Conservation (phyloP, 208 protist species). For the Vickermania ingenoplastis region DNA sequence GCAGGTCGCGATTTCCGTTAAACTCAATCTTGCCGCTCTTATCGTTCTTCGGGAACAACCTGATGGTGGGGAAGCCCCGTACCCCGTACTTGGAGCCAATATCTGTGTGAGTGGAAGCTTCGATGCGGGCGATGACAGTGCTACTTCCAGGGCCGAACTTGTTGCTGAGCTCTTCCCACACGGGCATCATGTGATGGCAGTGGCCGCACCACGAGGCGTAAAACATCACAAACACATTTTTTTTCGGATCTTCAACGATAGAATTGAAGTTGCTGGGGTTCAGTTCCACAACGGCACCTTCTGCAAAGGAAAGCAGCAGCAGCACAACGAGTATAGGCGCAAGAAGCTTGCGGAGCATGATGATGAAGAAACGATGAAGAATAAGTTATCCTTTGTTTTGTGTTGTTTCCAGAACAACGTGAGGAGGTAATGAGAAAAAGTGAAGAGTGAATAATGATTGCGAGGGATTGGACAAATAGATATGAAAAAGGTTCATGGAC, state of each 20-base stretch:
- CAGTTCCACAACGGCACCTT: constrained; percentile 45
- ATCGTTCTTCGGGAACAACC: constrained; percentile 74
- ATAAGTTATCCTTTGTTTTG: background rate
- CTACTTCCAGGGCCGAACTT: constrained; percentile 26
- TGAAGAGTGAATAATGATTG: no score
- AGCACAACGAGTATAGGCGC: constrained; percentile 9
- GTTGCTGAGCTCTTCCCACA: constrained; percentile 60
- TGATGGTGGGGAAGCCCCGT: constrained; percentile 82
- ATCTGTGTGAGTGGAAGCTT: constrained; percentile 35
- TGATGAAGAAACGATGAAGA: constrained; percentile 2
- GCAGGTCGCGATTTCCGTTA: constrained; percentile 38
- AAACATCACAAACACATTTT: constrained; percentile 94
- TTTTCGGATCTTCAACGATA: constrained; percentile 69
- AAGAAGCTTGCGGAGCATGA: constrained; percentile 15
- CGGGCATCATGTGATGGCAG: constrained; percentile 90
- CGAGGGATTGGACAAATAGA: no score
- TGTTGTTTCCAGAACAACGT: background rate
- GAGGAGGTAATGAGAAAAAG: no score
- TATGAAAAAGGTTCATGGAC: no score
- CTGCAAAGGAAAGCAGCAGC: constrained; percentile 14
- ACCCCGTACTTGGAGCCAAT: constrained; percentile 46
- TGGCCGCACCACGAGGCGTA: constrained; percentile 96
- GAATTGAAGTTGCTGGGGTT: constrained; percentile 61
- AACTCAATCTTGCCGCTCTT: constrained; percentile 56
- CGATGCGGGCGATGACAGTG: constrained; percentile 72